Conservation (phyloP, 345 rosid genomes). For the Euphorbia pulcherrima region DNA sequence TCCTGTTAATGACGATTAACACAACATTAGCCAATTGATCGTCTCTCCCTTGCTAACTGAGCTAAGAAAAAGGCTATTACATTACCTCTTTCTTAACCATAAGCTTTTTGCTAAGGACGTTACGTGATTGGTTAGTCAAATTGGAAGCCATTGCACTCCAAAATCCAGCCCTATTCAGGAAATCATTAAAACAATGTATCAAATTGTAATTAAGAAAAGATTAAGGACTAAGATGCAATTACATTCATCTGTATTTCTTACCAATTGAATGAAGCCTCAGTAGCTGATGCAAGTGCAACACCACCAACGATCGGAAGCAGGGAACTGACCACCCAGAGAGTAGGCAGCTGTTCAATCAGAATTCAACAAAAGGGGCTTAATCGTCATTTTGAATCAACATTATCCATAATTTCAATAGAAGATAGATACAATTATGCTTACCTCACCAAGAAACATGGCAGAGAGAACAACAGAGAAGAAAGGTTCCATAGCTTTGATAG, state of each 20-base stretch:
- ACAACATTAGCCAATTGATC: slow-evolving; percentile 1
- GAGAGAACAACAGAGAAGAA: slow-evolving; percentile 93
- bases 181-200: neutral
- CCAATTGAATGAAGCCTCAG: slow-evolving; percentile 97
- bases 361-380: neutral
- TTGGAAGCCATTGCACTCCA: slow-evolving; percentile 41
- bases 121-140: slow-evolving; percentile 34
- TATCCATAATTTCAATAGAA: slow-evolving; percentile 1
- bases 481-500: slow-evolving; percentile 99
- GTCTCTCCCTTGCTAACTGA: neutral
- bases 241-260: slow-evolving; percentile 20
- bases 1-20: slow-evolving; percentile 47
- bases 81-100: slow-evolving; percentile 95
- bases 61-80: neutral
- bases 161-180: slow-evolving; percentile 31
- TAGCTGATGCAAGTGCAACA: slow-evolving; percentile 86
- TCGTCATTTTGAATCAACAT: neutral
- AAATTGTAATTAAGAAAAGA: neutral
- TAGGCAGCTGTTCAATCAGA: slow-evolving; percentile 52
- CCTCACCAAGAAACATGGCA: slow-evolving; percentile 95
- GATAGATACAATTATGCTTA: slow-evolving; percentile 17
- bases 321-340: slow-evolving; percentile 83
- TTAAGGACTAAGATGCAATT: neutral
- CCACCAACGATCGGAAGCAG: slow-evolving; percentile 92
- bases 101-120: slow-evolving; percentile 62